A percentile compares a stretch with the other conserved stretches of the same genome.
Evolutionary conservation across 2,329 filamentous ascomycete species (phyloP).

Genomic region (Cercospora sp.): DNA sequence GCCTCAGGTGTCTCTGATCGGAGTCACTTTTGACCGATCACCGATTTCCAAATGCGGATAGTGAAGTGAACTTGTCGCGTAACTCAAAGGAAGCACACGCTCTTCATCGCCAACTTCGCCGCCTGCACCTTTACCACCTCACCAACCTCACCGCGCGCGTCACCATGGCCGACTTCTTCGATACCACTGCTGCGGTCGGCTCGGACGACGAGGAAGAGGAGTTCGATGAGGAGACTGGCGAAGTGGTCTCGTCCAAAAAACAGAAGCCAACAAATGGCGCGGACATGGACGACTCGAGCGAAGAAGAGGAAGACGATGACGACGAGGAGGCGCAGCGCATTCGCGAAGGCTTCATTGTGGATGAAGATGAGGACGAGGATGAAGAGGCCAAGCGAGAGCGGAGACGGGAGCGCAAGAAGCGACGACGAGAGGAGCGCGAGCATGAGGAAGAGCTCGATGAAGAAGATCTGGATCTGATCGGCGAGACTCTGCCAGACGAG

Average conservation of each 20-base stretch:
- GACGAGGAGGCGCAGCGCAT: conserved; percentile 83
- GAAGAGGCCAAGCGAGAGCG: conserved; percentile 61
- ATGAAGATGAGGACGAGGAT: conserved; percentile 85
- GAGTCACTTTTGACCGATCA: not conserved
- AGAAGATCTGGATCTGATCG: conserved; percentile 93
- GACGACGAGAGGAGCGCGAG: conserved; percentile 72
- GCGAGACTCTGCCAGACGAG: conserved; percentile 72
- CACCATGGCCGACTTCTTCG: conserved; percentile 55
- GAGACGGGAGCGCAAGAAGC: conserved; percentile 71
- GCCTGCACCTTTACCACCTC: not conserved
- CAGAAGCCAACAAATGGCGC: conserved; percentile 42
- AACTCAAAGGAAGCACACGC: conserved; percentile 1
- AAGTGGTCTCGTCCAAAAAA: conserved; percentile 43
- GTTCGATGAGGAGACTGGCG: conserved; percentile 73
- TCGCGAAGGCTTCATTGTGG: conserved; percentile 88
- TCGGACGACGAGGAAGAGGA: conserved; percentile 83
- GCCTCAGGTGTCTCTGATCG: not conserved
- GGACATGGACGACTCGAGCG: conserved; percentile 77
- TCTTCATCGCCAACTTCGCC: conserved; percentile 2
- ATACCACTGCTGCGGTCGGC: conserved; percentile 82
- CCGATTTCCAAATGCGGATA: not conserved
- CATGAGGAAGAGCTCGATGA: conserved; percentile 86
- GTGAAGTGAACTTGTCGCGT: conserved; percentile 6
- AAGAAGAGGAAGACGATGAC: conserved; percentile 82
- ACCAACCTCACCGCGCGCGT: not conserved